Evolutionary conservation across 495 filamentous ascomycete species (phyloP), one percentile per base, ranked within the genome.

Genomic region (Aspergillus affinis): DNA sequence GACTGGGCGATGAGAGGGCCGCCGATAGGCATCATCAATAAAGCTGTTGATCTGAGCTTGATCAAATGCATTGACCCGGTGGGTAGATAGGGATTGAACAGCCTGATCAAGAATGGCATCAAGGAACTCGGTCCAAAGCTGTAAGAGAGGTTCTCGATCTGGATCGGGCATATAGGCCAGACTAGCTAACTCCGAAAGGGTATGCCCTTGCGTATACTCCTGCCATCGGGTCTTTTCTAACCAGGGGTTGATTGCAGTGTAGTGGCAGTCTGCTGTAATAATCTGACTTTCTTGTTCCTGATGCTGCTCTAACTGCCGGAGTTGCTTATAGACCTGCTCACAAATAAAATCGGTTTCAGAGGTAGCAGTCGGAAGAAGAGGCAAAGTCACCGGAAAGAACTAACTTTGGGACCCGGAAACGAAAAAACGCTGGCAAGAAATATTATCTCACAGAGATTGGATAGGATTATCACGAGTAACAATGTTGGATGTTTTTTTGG

Each of bases 51-150:
- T 47, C 45, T 12, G 45, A 47, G 45, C 45, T 47, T 47, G 45
- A 47, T 47, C 45, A 47, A 47, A 47, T 12, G 15, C 15, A 47
- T 47, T 47, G 45, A 47, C 15, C 15, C 45, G 45, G 45, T 47
- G 45, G 45, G 45, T 47, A 47, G 45, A 47, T 4, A 47, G 4
- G 19, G 45, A 47, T 5, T 47, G 4, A 47, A 17, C 19, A 47
- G 45, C 45, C 45, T 47, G 45, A 47, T 47, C 45, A 47, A 47
- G 45, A 20, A 47, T 47, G 15, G 45, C 15, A 47, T 47, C 45
- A 47, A 47, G 45, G 45, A 4, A 4, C 19, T 47, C 45, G 3
- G 15, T 47, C 45, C 45, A 47, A 12, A 47, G 45, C 45, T 47
- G 45, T 12, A 47, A 47, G 4, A 47, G 45, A 47, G 45, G 45